Evolutionary conservation across 164 flowering plant genomes (phyloP).

Genomic region (Platanus orientalis): DNA sequence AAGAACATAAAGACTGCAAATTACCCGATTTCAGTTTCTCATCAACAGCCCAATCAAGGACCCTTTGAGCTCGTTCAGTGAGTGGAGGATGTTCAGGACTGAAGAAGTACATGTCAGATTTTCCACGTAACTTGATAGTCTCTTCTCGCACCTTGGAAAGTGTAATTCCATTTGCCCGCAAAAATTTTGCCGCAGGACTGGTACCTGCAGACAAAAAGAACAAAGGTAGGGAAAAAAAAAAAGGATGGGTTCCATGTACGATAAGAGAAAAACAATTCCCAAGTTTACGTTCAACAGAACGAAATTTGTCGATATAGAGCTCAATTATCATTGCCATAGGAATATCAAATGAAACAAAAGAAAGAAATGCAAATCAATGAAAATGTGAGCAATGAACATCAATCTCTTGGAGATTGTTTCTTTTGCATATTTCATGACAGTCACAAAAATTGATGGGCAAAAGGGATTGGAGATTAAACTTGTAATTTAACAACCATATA

Average conservation of each 20-base stretch:
- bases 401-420: no score
- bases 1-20: not conserved
- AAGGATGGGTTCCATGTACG: not conserved
- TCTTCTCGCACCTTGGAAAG: conserved; percentile 68
- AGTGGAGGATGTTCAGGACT: conserved; percentile 74
- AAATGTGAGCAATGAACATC: no score
- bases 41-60: conserved; percentile 81
- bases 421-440: no score
- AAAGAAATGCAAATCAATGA: no score
- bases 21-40: conserved; percentile 74
- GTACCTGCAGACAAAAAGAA: conserved; percentile 53
- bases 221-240: not conserved
- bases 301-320: no score
- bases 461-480: no score
- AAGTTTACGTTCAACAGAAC: no score
- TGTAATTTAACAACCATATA: no score
- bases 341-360: no score
- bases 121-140: conserved; percentile 52
- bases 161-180: conserved; percentile 65
- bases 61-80: conserved; percentile 74
- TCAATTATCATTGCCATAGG: no score
- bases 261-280: not conserved
- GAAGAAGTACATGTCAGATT: conserved; percentile 37
- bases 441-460: no score
- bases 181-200: conserved; percentile 52